phyloP scores from a whole-genome alignment of 257 asterid genomes.

The Solanum ossicruentum region DNA sequence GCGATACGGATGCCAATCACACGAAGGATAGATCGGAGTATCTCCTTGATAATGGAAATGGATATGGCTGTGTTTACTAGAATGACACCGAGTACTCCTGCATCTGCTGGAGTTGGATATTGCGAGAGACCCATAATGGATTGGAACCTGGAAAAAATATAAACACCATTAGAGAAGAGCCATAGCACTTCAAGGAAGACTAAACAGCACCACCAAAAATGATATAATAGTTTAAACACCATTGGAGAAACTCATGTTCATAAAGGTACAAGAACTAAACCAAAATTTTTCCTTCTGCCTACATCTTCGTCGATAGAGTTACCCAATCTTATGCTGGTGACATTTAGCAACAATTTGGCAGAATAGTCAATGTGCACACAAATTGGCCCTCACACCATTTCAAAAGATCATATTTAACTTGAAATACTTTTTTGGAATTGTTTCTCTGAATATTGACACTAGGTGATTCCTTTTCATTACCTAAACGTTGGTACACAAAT shows the following conservation, averaged over 20 bases:
- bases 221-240: neutral
- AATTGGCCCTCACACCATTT: neutral
- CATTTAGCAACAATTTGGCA: neutral
- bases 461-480: neutral
- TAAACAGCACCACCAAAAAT: neutral
- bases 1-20: constrained; percentile 5
- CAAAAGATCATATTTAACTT: neutral
- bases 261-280: neutral
- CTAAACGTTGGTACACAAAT: neutral
- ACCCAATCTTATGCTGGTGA: neutral
- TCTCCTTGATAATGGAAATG: constrained; percentile 7
- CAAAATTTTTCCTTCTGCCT: neutral
- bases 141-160: neutral
- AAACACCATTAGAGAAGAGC: neutral
- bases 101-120: constrained; percentile 11
- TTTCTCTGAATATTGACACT: neutral
- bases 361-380: neutral
- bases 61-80: constrained; percentile 8
- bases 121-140: constrained; percentile 14
- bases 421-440: neutral
- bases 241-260: neutral
- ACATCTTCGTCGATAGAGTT: neutral
- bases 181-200: neutral
- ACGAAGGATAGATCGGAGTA: constrained; percentile 7
- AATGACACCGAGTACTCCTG: constrained; percentile 5